Conservation (phyloP, 192 early-diverging fungal species). For the Umbelopsis sp. region DNA sequence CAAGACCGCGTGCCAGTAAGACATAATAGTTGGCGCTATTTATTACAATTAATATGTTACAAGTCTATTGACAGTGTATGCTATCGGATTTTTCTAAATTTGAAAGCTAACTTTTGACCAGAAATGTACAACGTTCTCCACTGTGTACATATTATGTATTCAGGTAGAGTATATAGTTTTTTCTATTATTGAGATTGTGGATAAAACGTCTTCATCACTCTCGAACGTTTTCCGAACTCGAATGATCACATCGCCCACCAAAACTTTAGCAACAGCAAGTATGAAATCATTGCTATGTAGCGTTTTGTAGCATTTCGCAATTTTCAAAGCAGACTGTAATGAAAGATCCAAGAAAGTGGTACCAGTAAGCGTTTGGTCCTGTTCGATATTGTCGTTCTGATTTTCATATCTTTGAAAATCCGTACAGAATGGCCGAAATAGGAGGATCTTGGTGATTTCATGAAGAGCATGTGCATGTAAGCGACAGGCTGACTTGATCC, state of each 20-base stretch:
- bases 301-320: slow-evolving; percentile 20
- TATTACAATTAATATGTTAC: not conserved
- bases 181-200: slow-evolving; percentile 15
- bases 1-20: no score
- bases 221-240: slow-evolving; percentile 34
- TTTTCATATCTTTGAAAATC: slow-evolving; percentile 18
- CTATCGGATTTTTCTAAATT: not conserved
- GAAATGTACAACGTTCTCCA: not conserved
- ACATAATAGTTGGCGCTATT: not conserved
- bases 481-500: not conserved
- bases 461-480: slow-evolving; percentile 34
- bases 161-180: not conserved
- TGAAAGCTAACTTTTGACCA: not conserved
- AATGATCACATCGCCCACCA: slow-evolving; percentile 30
- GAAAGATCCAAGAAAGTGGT: slow-evolving; percentile 43
- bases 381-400: not conserved
- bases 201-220: slow-evolving; percentile 32
- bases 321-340: slow-evolving; percentile 22
- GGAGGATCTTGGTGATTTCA: slow-evolving; percentile 32
- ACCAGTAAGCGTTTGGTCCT: slow-evolving; percentile 37
- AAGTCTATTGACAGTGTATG: slow-evolving; percentile 16
- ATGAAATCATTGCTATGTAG: not conserved
- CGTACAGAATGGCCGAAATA: slow-evolving; percentile 37
- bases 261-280: not conserved
- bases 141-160: not conserved